Evolutionary conservation across 2,329 filamentous ascomycete species (phyloP), one percentile per base, ranked within the genome.

Genomic region (Dendryphion nanum): DNA sequence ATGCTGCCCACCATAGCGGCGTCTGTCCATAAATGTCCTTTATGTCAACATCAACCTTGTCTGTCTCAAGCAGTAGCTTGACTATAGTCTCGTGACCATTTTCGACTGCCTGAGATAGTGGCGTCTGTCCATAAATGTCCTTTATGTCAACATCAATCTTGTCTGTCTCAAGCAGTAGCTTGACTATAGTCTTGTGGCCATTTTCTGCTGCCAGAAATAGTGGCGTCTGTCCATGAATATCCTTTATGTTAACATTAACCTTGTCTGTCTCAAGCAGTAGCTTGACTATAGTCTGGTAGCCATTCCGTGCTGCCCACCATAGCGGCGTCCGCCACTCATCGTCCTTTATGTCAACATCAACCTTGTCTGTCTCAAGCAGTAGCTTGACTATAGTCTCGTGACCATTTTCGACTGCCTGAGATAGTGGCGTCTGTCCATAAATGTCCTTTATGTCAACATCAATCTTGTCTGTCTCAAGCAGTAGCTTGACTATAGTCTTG

Each of bases 101-200:
- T 26, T 26, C 3, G n/a, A n/a, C 23, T 26, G 23, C 23, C n/a
- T 10, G 23, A 8, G 2, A 3, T 2, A 26, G n/a, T 26, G 23
- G 10, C 23, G 23, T 26, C 3, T 2, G 10, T 10, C 23, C 23
- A 26, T 2, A 10, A n/a, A 10, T 26, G 2, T 3, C n/a, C 23
- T 26, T 26, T n/a, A n/a, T 26, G n/a, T 26, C 23, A 26, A 26
- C 23, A 26, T 26, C 23, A n/a, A 26, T 26, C 23, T 26, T 26
- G 23, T 26, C n/a, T 26, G 23, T 26, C 10, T 8, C 23, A 3
- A 26, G 23, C 23, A 26, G 23, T 8, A 26, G 23, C 23, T 26
- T 3, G n/a, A 26, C 23, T 10, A 26, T n/a, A 26, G 3, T n/a
- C 3, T 8, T 26, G 23, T 26, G 23, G n/a, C 23, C 23, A 26